Conservation (phyloP, 2,329 filamentous ascomycete genomes). For the Rhynchosporium agropyri region DNA sequence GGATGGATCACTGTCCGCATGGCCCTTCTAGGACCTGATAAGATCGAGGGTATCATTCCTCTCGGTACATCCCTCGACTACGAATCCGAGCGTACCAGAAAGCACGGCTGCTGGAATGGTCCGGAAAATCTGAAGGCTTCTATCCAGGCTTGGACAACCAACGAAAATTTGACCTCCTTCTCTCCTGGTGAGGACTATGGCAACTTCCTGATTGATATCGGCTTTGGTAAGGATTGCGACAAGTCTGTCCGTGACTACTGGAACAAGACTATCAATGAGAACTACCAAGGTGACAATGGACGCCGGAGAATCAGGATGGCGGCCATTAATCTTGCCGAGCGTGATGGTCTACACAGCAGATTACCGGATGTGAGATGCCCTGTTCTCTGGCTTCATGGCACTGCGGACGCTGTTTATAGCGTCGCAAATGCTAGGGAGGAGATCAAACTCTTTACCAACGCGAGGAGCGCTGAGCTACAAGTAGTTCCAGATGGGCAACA, state of each 20-base stretch:
- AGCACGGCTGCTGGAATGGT: constrained; percentile 54
- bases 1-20: constrained; percentile 53
- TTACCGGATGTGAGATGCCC: constrained; percentile 53
- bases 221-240: constrained; percentile 48
- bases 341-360: constrained; percentile 52
- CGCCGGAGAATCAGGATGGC: constrained; percentile 53
- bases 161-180: constrained; percentile 49
- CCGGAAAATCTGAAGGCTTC: constrained; percentile 47
- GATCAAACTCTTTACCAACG: constrained; percentile 53
- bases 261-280: constrained; percentile 49
- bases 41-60: constrained; percentile 51
- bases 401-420: constrained; percentile 50
- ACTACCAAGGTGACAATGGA: constrained; percentile 54
- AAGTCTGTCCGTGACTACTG: constrained; percentile 49
- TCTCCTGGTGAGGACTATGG: constrained; percentile 51
- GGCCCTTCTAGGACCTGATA: constrained; percentile 54
- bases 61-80: constrained; percentile 57
- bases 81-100: constrained; percentile 51
- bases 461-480: constrained; percentile 48
- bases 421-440: constrained; percentile 49
- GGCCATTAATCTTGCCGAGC: constrained; percentile 48
- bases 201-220: constrained; percentile 49
- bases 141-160: constrained; percentile 45
- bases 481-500: constrained; percentile 51
- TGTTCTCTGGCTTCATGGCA: constrained; percentile 51